Evolutionary conservation across 1,284 basidiomycete genomes (phyloP), one percentile per base, ranked within the genome.

Genomic region (Puccinia sorghi): DNA sequence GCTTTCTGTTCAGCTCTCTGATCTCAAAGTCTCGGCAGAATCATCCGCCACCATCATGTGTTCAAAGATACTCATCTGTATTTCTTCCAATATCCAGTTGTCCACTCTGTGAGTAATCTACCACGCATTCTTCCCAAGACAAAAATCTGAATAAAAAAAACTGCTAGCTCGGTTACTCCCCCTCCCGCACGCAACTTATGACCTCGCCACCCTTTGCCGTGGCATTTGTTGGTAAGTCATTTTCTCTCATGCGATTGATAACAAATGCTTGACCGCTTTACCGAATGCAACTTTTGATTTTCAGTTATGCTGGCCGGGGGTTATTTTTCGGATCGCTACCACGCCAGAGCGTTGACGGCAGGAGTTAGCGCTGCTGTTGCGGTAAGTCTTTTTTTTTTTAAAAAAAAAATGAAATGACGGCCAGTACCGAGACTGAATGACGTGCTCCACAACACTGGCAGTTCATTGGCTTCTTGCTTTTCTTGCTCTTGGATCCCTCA

Each of bases 281-380:
- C 32, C 43, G n/a, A 17, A 41, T 27, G 0, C 22, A 37, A 32
- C 8, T 41, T 17, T 8, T 43, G 27, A 27, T 25, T n/a, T 73
- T 46, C 32, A 77, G 74, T 77, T 13, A 77, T 77, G 74, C 25
- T 77, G 74, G 48, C 39, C 7, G 67, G 48, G 22, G 61, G 59
- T 41, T 67, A 54, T 69, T 37, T 77, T 57, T 77, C 74, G 22
- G 74, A 77, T 69, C 63, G 52, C 46, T 69, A 22, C 41, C 63
- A 69, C 9, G 74, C 74, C 11, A 37, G 74, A 52, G 74, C 63
- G 46, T 11, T 56, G 11, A 69, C 64, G 11, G 63, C 74, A 15
- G 50, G 63, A 41, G 64, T 48, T 9, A 22, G 37, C 37, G 74
- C 74, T 22, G n/a, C 67, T 5, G n/a, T 69, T 46, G 54, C 32